Conservation (phyloP, 768 basidiomycete species). For the Psilocybe subaeruginosa region DNA sequence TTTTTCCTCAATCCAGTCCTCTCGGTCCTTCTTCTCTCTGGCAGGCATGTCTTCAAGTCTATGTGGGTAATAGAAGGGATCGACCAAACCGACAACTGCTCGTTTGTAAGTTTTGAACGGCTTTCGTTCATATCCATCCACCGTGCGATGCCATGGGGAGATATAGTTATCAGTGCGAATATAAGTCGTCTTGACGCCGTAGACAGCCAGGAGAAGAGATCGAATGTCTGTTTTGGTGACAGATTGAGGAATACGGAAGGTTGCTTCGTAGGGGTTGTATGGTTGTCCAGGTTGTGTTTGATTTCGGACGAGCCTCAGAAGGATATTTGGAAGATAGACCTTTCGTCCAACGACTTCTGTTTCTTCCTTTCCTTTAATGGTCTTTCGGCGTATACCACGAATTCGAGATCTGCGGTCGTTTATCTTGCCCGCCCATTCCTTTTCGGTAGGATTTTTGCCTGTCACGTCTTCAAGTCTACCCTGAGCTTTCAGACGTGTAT, state of each 20-base stretch:
- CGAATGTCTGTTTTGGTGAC: constrained; percentile 93
- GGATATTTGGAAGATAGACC: constrained; percentile 88
- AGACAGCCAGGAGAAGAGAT: constrained; percentile 81
- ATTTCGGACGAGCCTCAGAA: constrained; percentile 85
- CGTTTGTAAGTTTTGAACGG: constrained; percentile 79
- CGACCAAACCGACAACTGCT: constrained; percentile 87
- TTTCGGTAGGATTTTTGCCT: constrained; percentile 46
- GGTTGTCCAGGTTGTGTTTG: constrained; percentile 72
- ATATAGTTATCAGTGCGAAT: constrained; percentile 94
- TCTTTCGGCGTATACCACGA: constrained; percentile 60
- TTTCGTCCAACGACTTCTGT: constrained; percentile 73
- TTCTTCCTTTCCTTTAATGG: constrained; percentile 39
- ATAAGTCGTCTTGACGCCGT: constrained; percentile 88
- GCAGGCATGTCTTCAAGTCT: constrained; percentile 75
- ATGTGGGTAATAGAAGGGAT: constrained; percentile 93
- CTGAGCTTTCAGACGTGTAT: constrained; percentile 57
- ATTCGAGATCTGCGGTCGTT: constrained; percentile 64
- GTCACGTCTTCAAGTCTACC: constrained; percentile 45
- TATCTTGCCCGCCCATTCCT: constrained; percentile 60
- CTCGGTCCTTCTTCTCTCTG: constrained; percentile 54
- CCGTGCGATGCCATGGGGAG: constrained; percentile 46
- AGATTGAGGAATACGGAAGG: constrained; percentile 87
- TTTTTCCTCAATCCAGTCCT: constrained; percentile 64
- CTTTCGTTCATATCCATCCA: constrained; percentile 31
- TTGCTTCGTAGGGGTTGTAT: constrained; percentile 95